These are phyloP conservation scores for Lactarius hengduanensis DNA, from an alignment of 768 basidiomycete genomes.

Conservation along the genomic window DNA sequence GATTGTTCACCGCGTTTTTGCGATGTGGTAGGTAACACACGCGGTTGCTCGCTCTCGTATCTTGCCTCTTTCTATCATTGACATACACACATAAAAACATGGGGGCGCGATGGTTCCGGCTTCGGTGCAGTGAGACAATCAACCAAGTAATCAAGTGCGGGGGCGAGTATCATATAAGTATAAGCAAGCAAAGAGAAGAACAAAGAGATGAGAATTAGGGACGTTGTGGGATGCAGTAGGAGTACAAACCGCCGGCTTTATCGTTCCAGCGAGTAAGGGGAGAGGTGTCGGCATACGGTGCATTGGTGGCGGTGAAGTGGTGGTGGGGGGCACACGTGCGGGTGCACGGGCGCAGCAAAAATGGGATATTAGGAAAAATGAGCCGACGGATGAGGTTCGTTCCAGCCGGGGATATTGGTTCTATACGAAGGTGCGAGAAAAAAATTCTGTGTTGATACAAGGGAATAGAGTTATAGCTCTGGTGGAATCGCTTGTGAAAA, in stretches of 20 bases:
- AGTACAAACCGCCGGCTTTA: constrained; percentile 26
- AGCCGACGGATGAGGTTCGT: constrained; percentile 12
- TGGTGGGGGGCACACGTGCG: constrained; percentile 8
- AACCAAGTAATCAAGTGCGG: constrained; percentile 22
- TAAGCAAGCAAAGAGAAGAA: constrained; percentile 25
- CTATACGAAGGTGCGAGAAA: constrained; percentile 22
- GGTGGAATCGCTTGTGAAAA: constrained; percentile 66
- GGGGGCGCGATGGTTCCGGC: constrained; percentile 17
- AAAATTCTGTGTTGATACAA: constrained; percentile 12
- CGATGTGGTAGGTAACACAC: not conserved
- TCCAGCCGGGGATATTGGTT: constrained; percentile 23
- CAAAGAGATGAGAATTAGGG: constrained; percentile 23
- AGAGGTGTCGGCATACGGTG: constrained; percentile 20
- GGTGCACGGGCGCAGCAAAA: constrained; percentile 15
- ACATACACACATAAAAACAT: constrained; percentile 26
- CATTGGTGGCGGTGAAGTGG: constrained; percentile 20
- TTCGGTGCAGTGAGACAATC: constrained; percentile 20
- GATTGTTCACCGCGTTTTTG: not conserved
- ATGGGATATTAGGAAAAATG: not conserved
- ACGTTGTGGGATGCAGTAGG: constrained; percentile 24
- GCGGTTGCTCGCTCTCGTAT: constrained; percentile 14
- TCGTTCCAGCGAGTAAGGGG: constrained; percentile 21
- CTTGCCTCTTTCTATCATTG: constrained; percentile 26
- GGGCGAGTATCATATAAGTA: constrained; percentile 28
- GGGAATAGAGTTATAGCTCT: constrained; percentile 52